Evolutionary conservation across 129 eudicot genomes (phyloP), one percentile per base, ranked within the genome.

Genomic region (Pseudognaphalium luteoalbum): DNA sequence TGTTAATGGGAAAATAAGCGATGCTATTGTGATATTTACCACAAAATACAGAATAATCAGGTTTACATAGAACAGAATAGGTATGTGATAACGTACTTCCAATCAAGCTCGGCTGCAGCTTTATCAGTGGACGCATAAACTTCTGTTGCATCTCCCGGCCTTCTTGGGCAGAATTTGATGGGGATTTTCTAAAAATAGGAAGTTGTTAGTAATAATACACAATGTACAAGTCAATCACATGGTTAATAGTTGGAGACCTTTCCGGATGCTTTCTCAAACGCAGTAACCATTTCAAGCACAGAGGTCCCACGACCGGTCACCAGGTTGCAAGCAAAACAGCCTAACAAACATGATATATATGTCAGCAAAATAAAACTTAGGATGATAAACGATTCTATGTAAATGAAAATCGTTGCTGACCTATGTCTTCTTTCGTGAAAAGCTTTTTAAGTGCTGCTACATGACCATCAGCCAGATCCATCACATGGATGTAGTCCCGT

Each of bases 391-490:
- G 35, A 29, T 60, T 7, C 58, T 66, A 73, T 60, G 61, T 62
- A 66, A 33, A n/a, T 19, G 11, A 75, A n/a, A 39, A 34, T 74
- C 33, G 28, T 60, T n/a, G 44, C 74, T 88, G 77, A 95, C 99
- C 99, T 83, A 85, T 86, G 68, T 86, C 85, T 44, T 91, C 76
- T 74, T 83, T 25, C 0, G 78, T 78, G 59, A 89, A 85, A 78
- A 95, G 92, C 89, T 91, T 95, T 85, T 83, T 84, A 14, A 95
- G 83, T 35, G 99, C 99, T 34, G 86, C 90, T 19, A 95, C 94
- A 72, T 95, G 99, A 64, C 99, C 99, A 81, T 95, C 99, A n/a
- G 99, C 97, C 75, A 95, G 81, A 81, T 95, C 99, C 97, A 95
- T 95, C 67, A 95, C 99, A 78, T 95, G 99, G 84, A 95, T 95